Percentiles rank a stretch among this genome's conserved stretches.
Evolutionary conservation across 108 stramenopile species (phyloP).

Genomic region (Pseudonitzschia multiseries): DNA sequence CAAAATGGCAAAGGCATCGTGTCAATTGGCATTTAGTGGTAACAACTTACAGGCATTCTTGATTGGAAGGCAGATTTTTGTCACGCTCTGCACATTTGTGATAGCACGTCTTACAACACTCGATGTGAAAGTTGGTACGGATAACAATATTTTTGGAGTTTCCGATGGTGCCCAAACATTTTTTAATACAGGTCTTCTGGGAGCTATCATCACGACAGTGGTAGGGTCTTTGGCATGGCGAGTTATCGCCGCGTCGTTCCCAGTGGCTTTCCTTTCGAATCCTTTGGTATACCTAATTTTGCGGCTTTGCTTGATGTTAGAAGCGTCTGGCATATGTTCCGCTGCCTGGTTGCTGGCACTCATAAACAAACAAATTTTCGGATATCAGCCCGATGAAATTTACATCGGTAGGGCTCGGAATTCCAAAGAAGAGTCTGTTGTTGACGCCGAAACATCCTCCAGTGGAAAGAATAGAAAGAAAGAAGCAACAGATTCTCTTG

Average conservation of each 20-base stretch:
- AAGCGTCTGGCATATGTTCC: slow-evolving; percentile 49
- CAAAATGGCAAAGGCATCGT: slow-evolving; percentile 50
- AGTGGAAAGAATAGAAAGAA: not conserved
- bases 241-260: slow-evolving; percentile 49
- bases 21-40: slow-evolving; percentile 41
- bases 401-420: slow-evolving; percentile 3
- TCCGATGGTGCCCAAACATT: slow-evolving; percentile 39
- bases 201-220: slow-evolving; percentile 54
- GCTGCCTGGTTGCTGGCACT: slow-evolving; percentile 37
- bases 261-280: slow-evolving; percentile 54
- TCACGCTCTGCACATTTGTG: slow-evolving; percentile 47
- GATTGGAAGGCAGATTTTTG: slow-evolving; percentile 58
- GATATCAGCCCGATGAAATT: slow-evolving; percentile 45
- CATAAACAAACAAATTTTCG: slow-evolving; percentile 25
- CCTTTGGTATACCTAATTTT: slow-evolving; percentile 49
- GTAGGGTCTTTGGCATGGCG: slow-evolving; percentile 54
- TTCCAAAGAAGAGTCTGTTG: not conserved
- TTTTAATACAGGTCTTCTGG: slow-evolving; percentile 58
- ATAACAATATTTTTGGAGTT: slow-evolving; percentile 49
- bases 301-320: slow-evolving; percentile 42
- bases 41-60: slow-evolving; percentile 49
- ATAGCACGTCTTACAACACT: slow-evolving; percentile 46
- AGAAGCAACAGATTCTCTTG: not conserved
- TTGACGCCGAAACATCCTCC: not conserved
- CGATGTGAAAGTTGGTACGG: slow-evolving; percentile 21